Base-by-base conservation (phyloP, 176 grass and related monocot genomes). In the Tillandsia fasciculata region DNA sequence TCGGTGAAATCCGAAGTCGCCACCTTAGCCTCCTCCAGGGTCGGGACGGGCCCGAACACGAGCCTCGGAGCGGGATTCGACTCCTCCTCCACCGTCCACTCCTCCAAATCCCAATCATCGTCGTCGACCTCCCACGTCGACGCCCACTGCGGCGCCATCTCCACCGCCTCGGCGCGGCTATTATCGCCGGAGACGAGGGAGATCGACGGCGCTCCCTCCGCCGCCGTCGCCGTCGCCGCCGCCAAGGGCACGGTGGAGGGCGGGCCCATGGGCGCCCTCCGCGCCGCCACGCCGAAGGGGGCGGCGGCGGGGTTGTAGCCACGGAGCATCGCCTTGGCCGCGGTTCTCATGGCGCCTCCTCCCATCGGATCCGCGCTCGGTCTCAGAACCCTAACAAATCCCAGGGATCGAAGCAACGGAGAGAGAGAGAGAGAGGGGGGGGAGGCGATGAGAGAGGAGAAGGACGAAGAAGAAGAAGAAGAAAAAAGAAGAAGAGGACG, bases 1-100 rank as follows among this genome's bases (percentile, higher is more conserved):
- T 82, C 81, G 10, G 64, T 78, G 14, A 96, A 79, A 76, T 91
- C 86, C 1, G 63, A 69, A 56, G 92, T 87, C 50, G 92, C 92
- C 83, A 87, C 88, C 73, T 87, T 81, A 2, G 92, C 86, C 67
- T 96, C 92, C 70, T 89, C 80, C 64, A 79, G 50, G 9, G 88
- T 84, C 20, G 88, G 85, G 77, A 73, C 57, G 14, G 77, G 10
- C 23, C 86, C 73, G 52, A 96, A 96, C 10, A 91, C 83, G 64
- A 96, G 53, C 70, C 92, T 88, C 12, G 91, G 83, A 68, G 68
- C 48, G 9, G 74, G 70, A 63, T 82, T 73, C 14, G 49, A 59
- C 52, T 42, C 65, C 12, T 76, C 70, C n/a, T 79, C 64, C 14
- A 74, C 83, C 80, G 68, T 72, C 88, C 85, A 89, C 67, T 77